Evolutionary conservation across 192 early-diverging fungal species (phyloP), one percentile per base, ranked within the genome.

Genomic region (Podila horticola): DNA sequence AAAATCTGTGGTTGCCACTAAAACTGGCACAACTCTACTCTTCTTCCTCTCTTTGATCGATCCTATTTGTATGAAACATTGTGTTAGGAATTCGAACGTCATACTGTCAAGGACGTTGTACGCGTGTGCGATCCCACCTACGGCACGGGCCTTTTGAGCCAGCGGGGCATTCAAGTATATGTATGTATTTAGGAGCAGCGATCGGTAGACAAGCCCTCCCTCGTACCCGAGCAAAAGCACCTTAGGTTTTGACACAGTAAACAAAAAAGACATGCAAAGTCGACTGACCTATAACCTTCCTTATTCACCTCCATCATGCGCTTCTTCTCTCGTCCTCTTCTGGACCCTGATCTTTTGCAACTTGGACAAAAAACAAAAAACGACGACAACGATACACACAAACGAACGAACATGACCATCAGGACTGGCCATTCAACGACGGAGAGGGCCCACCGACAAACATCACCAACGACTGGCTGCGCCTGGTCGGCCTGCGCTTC

Each of bases 101-200:
- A 89, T 55, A 75, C 86, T 48, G 91, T 92, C 4, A 92, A 86
- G 19, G 93, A 96, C 59, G 92, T 96, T 15, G 93, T 96, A 19
- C 87, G 95, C n/a, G 92, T 92, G 2, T 95, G 95, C 71, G 94
- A 96, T 60, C 92, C 95, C 6, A 94, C 95, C n/a, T 96, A 96
- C 79, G 71, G 86, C 26, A 88, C 82, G 12, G 84, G 81, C 12
- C 74, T 84, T 8, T 63, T 94, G 38, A 82, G 74, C 11, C 74
- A 79, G 34, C 76, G 88, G 29, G 90, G 90, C 31, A 93, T 96
- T 68, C 68, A 86, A 67, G 90, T 94, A 9, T 89, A 93, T 84
- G 89, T 88, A 79, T 66, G 69, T 82, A n/a, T 45, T 71, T 24
- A 70, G 38, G 38, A 12, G 33, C 33, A 34, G 33, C 33, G 33